phyloP scores from a whole-genome alignment of 2,329 filamentous ascomycete species.

The Madurella mycetomatis region DNA sequence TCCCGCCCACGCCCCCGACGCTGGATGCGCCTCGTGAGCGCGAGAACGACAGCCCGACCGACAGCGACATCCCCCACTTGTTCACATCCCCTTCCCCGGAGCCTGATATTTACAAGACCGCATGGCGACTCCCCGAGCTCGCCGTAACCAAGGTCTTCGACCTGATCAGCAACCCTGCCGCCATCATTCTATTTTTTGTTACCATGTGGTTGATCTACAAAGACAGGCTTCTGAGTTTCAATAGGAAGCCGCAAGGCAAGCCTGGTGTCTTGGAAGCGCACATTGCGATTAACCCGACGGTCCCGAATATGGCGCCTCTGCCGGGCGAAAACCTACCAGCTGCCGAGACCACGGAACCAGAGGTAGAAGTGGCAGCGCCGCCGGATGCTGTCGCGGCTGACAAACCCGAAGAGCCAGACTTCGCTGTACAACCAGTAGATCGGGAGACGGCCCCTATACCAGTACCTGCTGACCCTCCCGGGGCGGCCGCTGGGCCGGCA shows the following conservation, averaged over 20 bases:
- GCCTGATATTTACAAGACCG: slow-evolving; percentile 44
- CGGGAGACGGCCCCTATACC: slow-evolving; percentile 11
- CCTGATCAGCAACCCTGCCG: slow-evolving; percentile 52
- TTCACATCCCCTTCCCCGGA: slow-evolving; percentile 30
- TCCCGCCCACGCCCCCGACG: not conserved
- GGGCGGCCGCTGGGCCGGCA: slow-evolving; percentile 10
- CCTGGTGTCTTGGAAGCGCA: not conserved
- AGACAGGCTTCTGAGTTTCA: slow-evolving; percentile 40
- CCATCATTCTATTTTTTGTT: slow-evolving; percentile 43
- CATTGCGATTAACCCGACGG: slow-evolving; percentile 12
- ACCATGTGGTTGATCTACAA: slow-evolving; percentile 43
- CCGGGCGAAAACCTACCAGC: not conserved
- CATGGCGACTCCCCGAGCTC: slow-evolving; percentile 48
- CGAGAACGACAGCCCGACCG: not conserved
- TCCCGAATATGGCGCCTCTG: not conserved
- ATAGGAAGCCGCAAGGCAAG: slow-evolving; percentile 27
- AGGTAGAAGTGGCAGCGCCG: not conserved
- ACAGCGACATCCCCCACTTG: slow-evolving; percentile 2
- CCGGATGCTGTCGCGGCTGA: not conserved
- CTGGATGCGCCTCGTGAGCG: slow-evolving; percentile 14
- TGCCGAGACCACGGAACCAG: not conserved
- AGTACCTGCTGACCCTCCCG: slow-evolving; percentile 20
- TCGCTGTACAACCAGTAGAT: not conserved
- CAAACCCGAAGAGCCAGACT: not conserved
- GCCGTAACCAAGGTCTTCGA: slow-evolving; percentile 49